Evolutionary conservation across 2,329 filamentous ascomycete species (phyloP).

Genomic region (Cryphonectria radicalis): DNA sequence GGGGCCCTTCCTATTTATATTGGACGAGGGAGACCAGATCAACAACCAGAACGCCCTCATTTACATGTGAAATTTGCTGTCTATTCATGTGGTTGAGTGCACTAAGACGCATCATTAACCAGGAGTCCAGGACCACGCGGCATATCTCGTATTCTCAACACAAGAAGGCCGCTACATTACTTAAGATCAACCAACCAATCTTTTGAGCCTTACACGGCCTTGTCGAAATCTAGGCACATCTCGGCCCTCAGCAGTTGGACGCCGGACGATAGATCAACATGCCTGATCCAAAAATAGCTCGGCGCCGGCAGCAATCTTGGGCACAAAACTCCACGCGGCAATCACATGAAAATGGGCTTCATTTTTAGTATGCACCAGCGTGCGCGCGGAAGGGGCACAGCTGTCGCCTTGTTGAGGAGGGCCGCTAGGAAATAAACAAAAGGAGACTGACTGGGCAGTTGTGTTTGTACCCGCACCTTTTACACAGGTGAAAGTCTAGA

Average conservation of each 20-base stretch:
- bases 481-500: background rate
- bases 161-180: background rate
- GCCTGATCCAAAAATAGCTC: background rate
- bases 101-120: background rate
- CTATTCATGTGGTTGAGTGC: background rate
- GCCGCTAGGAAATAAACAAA: background rate
- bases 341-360: background rate
- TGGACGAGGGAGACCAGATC: background rate
- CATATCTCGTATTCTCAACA: background rate
- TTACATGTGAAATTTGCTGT: background rate
- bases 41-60: background rate
- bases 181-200: background rate
- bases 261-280: background rate
- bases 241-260: background rate
- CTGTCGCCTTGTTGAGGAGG: background rate
- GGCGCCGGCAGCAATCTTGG: background rate
- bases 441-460: background rate
- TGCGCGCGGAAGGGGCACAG: background rate
- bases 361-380: background rate
- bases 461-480: background rate
- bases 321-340: background rate
- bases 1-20: background rate
- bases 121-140: background rate
- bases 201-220: background rate
- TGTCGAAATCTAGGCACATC: background rate